A percentile compares a stretch with the other conserved stretches of the same genome.
Conservation (phyloP, 2,329 filamentous ascomycete genomes). For the Penicillium sp. region DNA sequence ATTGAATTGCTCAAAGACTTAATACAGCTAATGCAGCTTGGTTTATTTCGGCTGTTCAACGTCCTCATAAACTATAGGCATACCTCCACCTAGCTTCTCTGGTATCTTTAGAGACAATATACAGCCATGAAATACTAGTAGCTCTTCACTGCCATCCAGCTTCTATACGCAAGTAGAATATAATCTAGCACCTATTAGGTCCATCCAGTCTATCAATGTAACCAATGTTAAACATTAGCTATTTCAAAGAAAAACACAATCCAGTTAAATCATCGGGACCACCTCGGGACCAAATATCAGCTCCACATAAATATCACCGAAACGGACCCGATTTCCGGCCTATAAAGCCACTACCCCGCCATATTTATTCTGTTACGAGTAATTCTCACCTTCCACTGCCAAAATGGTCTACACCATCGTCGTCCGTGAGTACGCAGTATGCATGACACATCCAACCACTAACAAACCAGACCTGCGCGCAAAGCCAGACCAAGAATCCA, state of each 20-base stretch:
- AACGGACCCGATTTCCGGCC: neutral
- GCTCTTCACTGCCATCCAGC: too few species aligned
- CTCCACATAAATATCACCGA: constrained; percentile 17
- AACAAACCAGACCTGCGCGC: constrained; percentile 52
- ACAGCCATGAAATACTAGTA: too few species aligned
- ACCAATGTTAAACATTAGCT: too few species aligned
- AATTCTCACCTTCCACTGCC: neutral
- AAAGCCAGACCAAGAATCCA: constrained; percentile 59
- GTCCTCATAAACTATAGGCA: too few species aligned
- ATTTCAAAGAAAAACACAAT: too few species aligned
- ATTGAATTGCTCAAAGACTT: neutral
- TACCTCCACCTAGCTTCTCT: too few species aligned
- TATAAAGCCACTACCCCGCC: constrained; percentile 8
- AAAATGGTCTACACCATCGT: constrained; percentile 31
- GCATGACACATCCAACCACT: neutral
- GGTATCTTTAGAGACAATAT: too few species aligned
- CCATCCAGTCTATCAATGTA: too few species aligned
- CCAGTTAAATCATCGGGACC: constrained; percentile 9
- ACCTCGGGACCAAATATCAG: constrained; percentile 15
- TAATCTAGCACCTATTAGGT: too few species aligned
- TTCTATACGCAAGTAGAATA: too few species aligned
- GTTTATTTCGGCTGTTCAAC: neutral
- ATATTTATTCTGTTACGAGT: too few species aligned
- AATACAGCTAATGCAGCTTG: neutral
- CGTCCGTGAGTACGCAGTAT: constrained; percentile 21